phyloP scores from a whole-genome alignment of 257 asterid species.

The Eustoma russellianum region DNA sequence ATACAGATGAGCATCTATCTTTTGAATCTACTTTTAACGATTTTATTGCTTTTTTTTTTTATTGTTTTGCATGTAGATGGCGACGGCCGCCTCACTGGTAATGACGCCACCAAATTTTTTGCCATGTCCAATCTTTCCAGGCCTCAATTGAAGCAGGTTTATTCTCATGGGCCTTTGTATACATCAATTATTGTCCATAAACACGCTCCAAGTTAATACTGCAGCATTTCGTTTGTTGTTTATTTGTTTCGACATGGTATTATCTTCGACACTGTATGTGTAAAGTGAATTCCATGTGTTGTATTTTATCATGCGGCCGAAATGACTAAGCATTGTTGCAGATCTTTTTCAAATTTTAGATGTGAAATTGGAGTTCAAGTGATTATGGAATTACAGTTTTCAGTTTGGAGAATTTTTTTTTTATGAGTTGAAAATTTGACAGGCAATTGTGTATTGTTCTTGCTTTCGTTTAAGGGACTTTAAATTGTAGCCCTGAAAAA shows the following conservation, averaged over 20 bases:
- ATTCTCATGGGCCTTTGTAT: not conserved
- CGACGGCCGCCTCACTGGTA: conserved; percentile 80
- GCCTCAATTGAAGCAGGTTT: conserved; percentile 76
- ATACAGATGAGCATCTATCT: not conserved
- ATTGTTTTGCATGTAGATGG: conserved; percentile 38
- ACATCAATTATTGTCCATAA: not conserved
- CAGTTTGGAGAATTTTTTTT: not conserved
- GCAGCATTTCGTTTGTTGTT: not conserved
- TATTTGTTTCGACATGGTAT: too few species aligned
- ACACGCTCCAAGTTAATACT: not conserved
- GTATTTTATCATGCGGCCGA: too few species aligned
- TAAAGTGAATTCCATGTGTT: too few species aligned
- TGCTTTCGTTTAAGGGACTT: not conserved
- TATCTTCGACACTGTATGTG: too few species aligned
- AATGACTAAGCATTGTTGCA: too few species aligned
- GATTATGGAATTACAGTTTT: too few species aligned
- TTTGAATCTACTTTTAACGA: not conserved
- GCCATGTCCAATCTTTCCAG: conserved; percentile 55
- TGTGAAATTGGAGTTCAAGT: too few species aligned
- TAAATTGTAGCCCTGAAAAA: too few species aligned
- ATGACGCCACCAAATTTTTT: conserved; percentile 56
- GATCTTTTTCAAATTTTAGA: too few species aligned
- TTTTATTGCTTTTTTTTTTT: not conserved
- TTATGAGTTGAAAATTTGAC: not conserved
- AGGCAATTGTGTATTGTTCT: not conserved